phyloP scores from a whole-genome alignment of 2,329 filamentous ascomycete species.

The Bipolaris bicolor region DNA sequence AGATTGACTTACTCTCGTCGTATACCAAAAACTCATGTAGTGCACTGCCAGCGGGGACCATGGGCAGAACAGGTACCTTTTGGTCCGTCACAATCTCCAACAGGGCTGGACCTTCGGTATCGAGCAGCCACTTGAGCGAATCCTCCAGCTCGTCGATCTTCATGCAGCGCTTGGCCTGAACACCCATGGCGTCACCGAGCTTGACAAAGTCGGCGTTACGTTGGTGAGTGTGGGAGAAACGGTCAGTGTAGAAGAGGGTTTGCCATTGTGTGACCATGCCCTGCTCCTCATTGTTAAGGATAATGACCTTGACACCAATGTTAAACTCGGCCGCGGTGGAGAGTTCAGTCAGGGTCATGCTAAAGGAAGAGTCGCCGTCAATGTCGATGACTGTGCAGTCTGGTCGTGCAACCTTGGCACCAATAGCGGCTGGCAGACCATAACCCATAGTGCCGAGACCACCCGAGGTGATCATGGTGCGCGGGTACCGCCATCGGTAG shows the following conservation, averaged over 20 bases:
- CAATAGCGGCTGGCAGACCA: conserved; percentile 92
- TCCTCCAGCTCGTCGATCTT: conserved; percentile 80
- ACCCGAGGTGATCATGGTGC: conserved; percentile 95
- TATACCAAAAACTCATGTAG: conserved; percentile 94
- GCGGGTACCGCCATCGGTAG: conserved; percentile 90
- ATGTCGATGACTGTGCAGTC: conserved; percentile 92
- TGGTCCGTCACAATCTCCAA: conserved; percentile 90
- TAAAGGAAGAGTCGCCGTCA: conserved; percentile 97
- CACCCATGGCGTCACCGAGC: conserved; percentile 87
- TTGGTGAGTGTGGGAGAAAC: conserved; percentile 92
- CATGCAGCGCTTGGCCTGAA: conserved; percentile 73
- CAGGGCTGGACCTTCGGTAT: conserved; percentile 84
- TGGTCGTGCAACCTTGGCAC: conserved; percentile 83
- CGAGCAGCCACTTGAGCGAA: conserved; percentile 84
- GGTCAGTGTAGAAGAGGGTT: conserved; percentile 94
- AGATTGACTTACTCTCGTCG: conserved; percentile 68
- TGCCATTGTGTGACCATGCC: conserved; percentile 99
- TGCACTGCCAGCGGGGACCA: conserved; percentile 87
- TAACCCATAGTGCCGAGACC: conserved; percentile 96
- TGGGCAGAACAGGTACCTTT: conserved; percentile 92
- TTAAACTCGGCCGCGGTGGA: conserved; percentile 93
- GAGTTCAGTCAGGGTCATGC: conserved; percentile 97
- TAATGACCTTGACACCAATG: conserved; percentile 92
- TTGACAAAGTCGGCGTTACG: conserved; percentile 96
- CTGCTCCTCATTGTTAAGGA: conserved; percentile 97